Conservation (phyloP, 768 basidiomycete genomes). For the Chalciporus sphaerocephalus region DNA sequence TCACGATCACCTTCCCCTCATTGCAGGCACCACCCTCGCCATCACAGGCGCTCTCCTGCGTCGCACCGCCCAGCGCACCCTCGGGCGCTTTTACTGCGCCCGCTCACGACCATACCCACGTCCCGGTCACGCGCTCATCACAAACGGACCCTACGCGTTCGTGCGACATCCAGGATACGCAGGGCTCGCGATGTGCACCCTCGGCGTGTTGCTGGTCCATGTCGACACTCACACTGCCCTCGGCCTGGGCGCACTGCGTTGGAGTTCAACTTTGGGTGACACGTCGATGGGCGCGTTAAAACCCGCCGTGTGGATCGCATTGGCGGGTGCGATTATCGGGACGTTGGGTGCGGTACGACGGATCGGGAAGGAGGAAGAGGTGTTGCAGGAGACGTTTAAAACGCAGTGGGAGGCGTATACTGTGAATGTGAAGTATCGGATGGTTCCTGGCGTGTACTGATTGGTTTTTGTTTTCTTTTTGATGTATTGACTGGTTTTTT, state of each 20-base stretch:
- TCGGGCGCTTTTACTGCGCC: conserved; percentile 25
- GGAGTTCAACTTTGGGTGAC: background rate
- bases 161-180: conserved; percentile 31
- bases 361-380: conserved; percentile 11
- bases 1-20: conserved; percentile 9
- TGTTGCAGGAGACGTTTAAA: conserved; percentile 12
- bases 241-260: background rate
- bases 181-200: conserved; percentile 30
- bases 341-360: conserved; percentile 7
- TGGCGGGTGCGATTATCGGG: conserved; percentile 6
- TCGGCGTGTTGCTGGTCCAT: conserved; percentile 14
- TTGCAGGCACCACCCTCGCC: conserved; percentile 38
- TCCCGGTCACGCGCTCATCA: conserved; percentile 24
- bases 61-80: conserved; percentile 25
- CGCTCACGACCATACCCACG: conserved; percentile 9
- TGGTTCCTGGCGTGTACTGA: conserved; percentile 47
- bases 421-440: conserved; percentile 40
- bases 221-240: conserved; percentile 5
- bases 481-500: too few species aligned
- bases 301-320: conserved; percentile 10
- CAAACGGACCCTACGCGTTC: conserved; percentile 23
- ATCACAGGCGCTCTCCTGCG: conserved; percentile 41
- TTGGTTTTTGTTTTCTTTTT: too few species aligned
- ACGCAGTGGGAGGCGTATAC: conserved; percentile 37
- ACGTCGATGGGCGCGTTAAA: conserved; percentile 29